Percentiles rank a stretch among this genome's conserved stretches.
phyloP scores from a whole-genome alignment of 2,329 filamentous ascomycete genomes.

The Ophiocordyceps camponoti-saundersi region DNA sequence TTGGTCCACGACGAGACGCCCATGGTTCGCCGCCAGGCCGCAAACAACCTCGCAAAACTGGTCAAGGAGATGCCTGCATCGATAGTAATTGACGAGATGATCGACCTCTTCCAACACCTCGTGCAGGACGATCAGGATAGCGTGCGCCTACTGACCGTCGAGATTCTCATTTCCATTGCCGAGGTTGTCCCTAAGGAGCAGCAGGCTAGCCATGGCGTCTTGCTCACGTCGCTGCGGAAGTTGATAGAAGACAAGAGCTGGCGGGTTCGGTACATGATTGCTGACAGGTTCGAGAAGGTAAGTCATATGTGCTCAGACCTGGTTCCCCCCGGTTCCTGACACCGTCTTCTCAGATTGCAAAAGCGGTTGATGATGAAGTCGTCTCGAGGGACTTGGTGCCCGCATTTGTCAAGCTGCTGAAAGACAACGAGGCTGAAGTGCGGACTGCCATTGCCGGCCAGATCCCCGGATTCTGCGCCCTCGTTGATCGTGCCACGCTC shows the following conservation, averaged over 20 bases:
- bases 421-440: constrained; percentile 95
- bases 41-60: constrained; percentile 92
- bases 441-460: constrained; percentile 93
- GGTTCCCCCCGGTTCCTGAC: not conserved
- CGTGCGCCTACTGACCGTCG: constrained; percentile 85
- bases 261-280: constrained; percentile 98
- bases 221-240: constrained; percentile 77
- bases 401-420: constrained; percentile 91
- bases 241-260: constrained; percentile 99
- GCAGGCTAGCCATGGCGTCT: constrained; percentile 85
- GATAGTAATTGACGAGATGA: constrained; percentile 95
- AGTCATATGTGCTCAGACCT: constrained; percentile 1
- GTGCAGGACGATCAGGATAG: constrained; percentile 96
- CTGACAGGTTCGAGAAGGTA: constrained; percentile 95
- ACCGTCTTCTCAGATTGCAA: constrained; percentile 56
- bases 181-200: constrained; percentile 97
- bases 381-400: constrained; percentile 87
- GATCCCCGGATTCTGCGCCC: constrained; percentile 87
- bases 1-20: constrained; percentile 97
- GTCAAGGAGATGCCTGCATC: constrained; percentile 89
- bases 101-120: constrained; percentile 93
- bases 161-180: constrained; percentile 89
- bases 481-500: constrained; percentile 75
- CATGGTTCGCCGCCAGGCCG: constrained; percentile 94
- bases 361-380: constrained; percentile 95